Evolutionary conservation across 495 filamentous ascomycete genomes (phyloP), one percentile per base, ranked within the genome.

Genomic region (Hypoxylon intermedium): DNA sequence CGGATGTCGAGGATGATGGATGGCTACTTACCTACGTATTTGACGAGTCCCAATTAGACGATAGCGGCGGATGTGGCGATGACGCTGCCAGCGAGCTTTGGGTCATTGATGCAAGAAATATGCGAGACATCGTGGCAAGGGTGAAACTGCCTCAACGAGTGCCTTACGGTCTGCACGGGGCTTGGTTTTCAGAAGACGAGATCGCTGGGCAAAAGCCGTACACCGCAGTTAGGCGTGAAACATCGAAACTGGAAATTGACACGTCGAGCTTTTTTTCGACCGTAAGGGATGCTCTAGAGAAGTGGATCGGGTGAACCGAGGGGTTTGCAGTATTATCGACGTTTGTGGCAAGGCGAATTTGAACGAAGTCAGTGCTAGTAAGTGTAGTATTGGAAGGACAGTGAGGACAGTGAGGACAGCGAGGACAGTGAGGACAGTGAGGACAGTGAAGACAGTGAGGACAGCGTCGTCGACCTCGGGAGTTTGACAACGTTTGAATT

Each of bases 101-200:
- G 85, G 73, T 89, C 24, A 77, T 88, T 45, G 78, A 88, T 63
- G 85, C 85, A 12, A 75, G 58, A 45, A 73, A 72, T 7, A 87
- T 89, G 83, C 74, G 55, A 38, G 74, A 82, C 5, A 76, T 88
- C 0, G 71, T 86, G 20, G 81, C 78, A 7, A 78, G 66, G 49
- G 75, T 89, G 28, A 58, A 66, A 24, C 68, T 89, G 41, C 85
- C 86, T 13, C 85, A 87, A 67, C 67, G 85, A 21, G 86, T 89
- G 4, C 86, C 85, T 15, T 88, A 88, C 63, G 85, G 86, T 0
- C 68, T 89, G 50, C 86, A 89, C 73, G 85, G 85, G 6, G 77
- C 76, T 41, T 89, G 85, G 85, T 88, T 88, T 55, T 64, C 72
- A 0, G 82, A 86, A 68, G 76, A 80, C 50, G 71, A 86, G 58